Percentiles rank a stretch among this genome's conserved stretches.
phyloP scores from a whole-genome alignment of 2,329 filamentous ascomycete species.

The Phaeoacremonium minimum region DNA sequence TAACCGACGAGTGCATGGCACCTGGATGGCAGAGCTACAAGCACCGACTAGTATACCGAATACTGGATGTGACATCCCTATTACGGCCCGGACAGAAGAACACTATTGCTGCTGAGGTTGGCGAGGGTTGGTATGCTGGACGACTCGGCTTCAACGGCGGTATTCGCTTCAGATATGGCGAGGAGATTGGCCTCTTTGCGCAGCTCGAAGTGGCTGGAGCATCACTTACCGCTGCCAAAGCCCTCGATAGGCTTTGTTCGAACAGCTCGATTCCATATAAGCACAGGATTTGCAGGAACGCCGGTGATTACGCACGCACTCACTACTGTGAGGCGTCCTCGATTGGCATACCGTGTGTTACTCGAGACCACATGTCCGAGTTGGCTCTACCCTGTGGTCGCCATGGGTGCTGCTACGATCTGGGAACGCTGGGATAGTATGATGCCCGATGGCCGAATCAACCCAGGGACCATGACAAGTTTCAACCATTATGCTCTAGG shows the following conservation, averaged over 20 bases:
- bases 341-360: conserved; percentile 43
- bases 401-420: conserved; percentile 31
- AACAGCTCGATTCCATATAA: conserved; percentile 3
- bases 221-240: too few relatives aligned
- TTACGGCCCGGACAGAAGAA: conserved; percentile 26
- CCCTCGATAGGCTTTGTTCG: conserved; percentile 36
- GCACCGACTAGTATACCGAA: conserved; percentile 33
- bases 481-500: conserved; percentile 37
- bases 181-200: conserved; percentile 27
- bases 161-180: conserved; percentile 6
- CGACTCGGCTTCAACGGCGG: conserved; percentile 20
- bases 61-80: conserved; percentile 31
- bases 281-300: conserved; percentile 11
- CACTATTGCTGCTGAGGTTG: conserved; percentile 31
- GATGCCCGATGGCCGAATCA: conserved; percentile 27
- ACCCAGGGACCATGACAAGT: conserved; percentile 32
- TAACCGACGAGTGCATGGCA: conserved; percentile 24
- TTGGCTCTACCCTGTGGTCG: conserved; percentile 32
- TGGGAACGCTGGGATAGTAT: conserved; percentile 38
- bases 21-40: conserved; percentile 37
- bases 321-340: conserved; percentile 16
- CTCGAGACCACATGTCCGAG: conserved; percentile 32
- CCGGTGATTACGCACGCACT: conserved; percentile 10
- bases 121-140: conserved; percentile 39
- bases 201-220: conserved; percentile 24